Evolutionary conservation across 2,329 filamentous ascomycete genomes (phyloP).

Genomic region (Cladosporium sp.): DNA sequence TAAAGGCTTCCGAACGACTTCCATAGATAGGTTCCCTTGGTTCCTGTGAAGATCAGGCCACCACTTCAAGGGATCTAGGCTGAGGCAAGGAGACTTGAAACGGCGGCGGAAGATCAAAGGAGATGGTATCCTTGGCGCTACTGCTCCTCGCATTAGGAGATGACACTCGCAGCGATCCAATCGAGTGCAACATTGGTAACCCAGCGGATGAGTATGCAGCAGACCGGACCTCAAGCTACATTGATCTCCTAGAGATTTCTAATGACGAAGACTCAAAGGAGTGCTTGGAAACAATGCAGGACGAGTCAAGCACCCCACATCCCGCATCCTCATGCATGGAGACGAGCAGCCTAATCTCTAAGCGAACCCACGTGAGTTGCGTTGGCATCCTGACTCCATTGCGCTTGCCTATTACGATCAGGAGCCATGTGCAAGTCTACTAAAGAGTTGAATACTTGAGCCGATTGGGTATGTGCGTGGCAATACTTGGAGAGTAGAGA

Average conservation of each 20-base stretch:
- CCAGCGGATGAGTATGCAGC: background rate
- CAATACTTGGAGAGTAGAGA: background rate
- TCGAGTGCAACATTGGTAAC: background rate
- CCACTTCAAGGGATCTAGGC: background rate
- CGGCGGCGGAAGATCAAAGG: background rate
- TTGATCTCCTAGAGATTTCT: background rate
- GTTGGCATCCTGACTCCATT: background rate
- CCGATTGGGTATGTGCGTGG: background rate
- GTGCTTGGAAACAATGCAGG: too few species aligned
- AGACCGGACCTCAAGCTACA: background rate
- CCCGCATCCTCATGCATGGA: background rate
- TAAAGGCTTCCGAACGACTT: too few species aligned
- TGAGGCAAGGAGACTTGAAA: background rate
- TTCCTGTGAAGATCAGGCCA: background rate
- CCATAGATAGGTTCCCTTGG: too few species aligned
- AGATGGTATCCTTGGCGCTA: constrained; percentile 3
- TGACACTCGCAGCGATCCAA: background rate
- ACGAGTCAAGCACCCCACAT: background rate
- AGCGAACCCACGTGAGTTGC: background rate
- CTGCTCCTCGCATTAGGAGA: background rate
- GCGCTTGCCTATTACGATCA: background rate
- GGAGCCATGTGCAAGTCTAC: background rate
- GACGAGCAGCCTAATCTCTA: background rate
- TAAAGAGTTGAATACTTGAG: background rate
- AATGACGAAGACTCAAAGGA: too few species aligned